phyloP scores from a whole-genome alignment of 2,329 filamentous ascomycete species.

The Pleoardoris graminearum region DNA sequence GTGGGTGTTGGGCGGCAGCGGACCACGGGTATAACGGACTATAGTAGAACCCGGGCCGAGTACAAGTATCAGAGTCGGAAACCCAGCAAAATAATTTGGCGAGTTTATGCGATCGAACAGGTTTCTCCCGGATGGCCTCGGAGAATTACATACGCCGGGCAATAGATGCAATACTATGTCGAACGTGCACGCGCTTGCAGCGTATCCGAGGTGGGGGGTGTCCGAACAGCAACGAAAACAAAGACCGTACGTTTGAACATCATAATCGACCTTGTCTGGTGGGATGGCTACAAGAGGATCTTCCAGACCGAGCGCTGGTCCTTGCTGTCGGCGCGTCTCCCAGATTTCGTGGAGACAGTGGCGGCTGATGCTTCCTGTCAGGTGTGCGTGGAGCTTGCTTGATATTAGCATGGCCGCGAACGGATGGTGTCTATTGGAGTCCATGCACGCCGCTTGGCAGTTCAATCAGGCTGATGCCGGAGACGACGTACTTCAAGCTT shows the following conservation, averaged over 20 bases:
- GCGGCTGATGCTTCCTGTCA: slow-evolving; percentile 76
- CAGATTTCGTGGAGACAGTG: slow-evolving; percentile 75
- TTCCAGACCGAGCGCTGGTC: slow-evolving; percentile 59
- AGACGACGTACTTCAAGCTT: slow-evolving; percentile 48
- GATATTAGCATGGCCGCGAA: slow-evolving; percentile 32
- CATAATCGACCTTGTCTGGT: slow-evolving; percentile 69
- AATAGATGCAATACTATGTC: neutral
- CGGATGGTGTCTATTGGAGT: slow-evolving; percentile 20
- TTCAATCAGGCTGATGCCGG: slow-evolving; percentile 17
- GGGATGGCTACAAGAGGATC: slow-evolving; percentile 74
- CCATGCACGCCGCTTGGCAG: slow-evolving; percentile 29
- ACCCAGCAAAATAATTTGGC: neutral
- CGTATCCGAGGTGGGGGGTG: neutral
- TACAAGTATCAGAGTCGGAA: neutral
- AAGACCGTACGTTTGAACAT: slow-evolving; percentile 64
- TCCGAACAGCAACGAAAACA: slow-evolving; percentile 5
- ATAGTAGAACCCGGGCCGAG: no score
- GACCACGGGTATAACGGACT: no score
- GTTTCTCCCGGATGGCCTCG: slow-evolving; percentile 13
- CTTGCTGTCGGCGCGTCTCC: slow-evolving; percentile 58
- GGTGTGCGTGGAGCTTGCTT: slow-evolving; percentile 73
- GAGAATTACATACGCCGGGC: slow-evolving; percentile 12
- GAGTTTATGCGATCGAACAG: neutral
- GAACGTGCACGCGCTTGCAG: slow-evolving; percentile 2
- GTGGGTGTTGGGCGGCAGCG: no score